Conservation (phyloP, 2,329 filamentous ascomycete species). For the Cryphonectria naterciae region DNA sequence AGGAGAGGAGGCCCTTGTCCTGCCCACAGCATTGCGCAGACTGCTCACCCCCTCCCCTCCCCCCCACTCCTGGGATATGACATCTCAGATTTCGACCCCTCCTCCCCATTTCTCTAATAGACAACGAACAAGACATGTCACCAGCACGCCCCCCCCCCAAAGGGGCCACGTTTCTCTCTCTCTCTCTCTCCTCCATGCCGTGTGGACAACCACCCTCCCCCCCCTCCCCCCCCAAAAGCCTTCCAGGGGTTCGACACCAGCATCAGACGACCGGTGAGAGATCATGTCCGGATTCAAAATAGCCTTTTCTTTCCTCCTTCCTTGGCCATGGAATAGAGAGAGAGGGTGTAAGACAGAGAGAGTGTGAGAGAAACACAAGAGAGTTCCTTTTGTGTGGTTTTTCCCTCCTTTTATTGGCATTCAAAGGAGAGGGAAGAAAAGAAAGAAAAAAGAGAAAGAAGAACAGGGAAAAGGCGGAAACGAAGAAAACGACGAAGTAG, state of each 20-base stretch:
- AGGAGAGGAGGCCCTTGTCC: background rate
- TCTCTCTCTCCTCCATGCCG: too few species aligned
- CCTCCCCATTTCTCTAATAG: background rate
- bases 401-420: background rate
- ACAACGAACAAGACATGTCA: background rate
- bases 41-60: too few species aligned
- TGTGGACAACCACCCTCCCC: background rate
- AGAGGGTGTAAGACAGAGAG: too few species aligned
- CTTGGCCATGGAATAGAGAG: too few species aligned
- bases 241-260: background rate
- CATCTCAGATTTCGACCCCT: slow-evolving; percentile 1
- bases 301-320: background rate
- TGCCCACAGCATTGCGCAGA: background rate
- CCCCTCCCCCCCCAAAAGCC: background rate
- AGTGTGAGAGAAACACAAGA: background rate
- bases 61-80: slow-evolving; percentile 1
- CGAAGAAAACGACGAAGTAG: background rate
- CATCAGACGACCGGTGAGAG: slow-evolving; percentile 3
- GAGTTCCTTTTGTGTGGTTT: background rate
- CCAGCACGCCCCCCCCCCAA: too few species aligned
- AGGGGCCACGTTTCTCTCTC: background rate
- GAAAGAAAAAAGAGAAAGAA: background rate
- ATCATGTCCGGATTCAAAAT: background rate
- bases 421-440: background rate
- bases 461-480: too few species aligned